These are phyloP conservation scores for Herpetospermum pedunculosum DNA, from an alignment of 306 rosid genomes.

Conservation along the genomic window DNA sequence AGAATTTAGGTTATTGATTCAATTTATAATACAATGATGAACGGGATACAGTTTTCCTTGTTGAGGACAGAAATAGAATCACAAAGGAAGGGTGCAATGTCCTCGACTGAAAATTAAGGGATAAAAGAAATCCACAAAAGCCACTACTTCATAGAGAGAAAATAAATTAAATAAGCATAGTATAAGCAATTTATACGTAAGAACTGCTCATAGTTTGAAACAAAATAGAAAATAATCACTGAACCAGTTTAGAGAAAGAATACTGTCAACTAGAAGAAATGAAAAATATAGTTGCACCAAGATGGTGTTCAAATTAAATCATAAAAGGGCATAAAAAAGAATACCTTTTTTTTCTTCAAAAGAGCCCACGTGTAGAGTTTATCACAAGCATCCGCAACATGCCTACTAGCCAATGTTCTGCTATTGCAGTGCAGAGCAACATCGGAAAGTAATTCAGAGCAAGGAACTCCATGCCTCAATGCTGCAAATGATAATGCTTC, in stretches of 20 bases:
- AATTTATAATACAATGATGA: not conserved
- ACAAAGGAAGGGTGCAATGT: not conserved
- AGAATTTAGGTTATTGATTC: not conserved
- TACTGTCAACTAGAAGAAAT: not conserved
- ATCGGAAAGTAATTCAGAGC: slow-evolving; percentile 31
- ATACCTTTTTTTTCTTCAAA: slow-evolving; percentile 61
- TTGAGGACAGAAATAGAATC: not conserved
- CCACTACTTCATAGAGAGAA: not conserved
- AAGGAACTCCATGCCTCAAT: slow-evolving; percentile 48
- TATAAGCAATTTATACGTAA: not conserved
- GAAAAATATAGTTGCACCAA: not conserved
- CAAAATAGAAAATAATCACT: slow-evolving; percentile 1
- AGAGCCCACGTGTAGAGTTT: slow-evolving; percentile 69
- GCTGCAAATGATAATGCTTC: slow-evolving; percentile 64
- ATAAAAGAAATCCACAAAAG: not conserved
- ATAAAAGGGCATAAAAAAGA: not conserved
- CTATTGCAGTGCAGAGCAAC: slow-evolving; percentile 64
- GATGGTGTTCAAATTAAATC: not conserved
- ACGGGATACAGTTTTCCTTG: not conserved
- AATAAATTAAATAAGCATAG: not conserved
- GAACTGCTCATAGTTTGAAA: not conserved
- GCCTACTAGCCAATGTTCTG: slow-evolving; percentile 64
- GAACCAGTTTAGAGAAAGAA: not conserved
- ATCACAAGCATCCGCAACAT: slow-evolving; percentile 68
- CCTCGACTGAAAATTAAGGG: not conserved